Conservation (phyloP, 306 rosid genomes). For the Citrullus colocynthis region DNA sequence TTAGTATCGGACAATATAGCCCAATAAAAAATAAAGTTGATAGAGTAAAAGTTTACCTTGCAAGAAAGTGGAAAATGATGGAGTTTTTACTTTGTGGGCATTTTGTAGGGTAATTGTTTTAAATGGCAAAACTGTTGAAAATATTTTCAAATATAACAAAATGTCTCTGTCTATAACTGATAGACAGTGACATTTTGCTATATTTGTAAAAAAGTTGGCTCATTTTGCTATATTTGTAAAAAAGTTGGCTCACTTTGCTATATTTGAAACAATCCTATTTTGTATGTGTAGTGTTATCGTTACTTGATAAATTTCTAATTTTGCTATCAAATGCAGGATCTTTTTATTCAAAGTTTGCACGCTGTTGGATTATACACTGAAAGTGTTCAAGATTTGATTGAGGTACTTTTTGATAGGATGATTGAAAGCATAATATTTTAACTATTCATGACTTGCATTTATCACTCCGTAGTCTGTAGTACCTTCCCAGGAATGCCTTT, state of each 20-base stretch:
- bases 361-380: constrained; percentile 53
- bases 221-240: too few relatives aligned
- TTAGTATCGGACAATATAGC: neutral
- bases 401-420: constrained; percentile 41
- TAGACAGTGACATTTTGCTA: too few relatives aligned
- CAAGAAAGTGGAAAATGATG: neutral
- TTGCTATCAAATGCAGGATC: constrained; percentile 48
- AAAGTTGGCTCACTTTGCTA: too few relatives aligned
- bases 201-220: too few relatives aligned
- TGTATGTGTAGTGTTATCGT: neutral
- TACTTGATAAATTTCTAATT: neutral
- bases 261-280: neutral
- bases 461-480: neutral
- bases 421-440: neutral
- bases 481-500: neutral
- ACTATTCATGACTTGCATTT: neutral
- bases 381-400: constrained; percentile 43
- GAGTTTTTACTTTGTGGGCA: neutral
- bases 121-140: too few relatives aligned
- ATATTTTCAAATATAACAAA: too few relatives aligned
- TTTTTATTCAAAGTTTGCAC: constrained; percentile 69
- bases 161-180: too few relatives aligned
- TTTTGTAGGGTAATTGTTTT: neutral
- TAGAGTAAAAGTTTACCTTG: neutral
- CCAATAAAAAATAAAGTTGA: neutral